Percentiles rank a stretch among this genome's conserved stretches.
Evolutionary conservation across 805 yeast genomes (phyloP).

Genomic region (Candida glaebosa): DNA sequence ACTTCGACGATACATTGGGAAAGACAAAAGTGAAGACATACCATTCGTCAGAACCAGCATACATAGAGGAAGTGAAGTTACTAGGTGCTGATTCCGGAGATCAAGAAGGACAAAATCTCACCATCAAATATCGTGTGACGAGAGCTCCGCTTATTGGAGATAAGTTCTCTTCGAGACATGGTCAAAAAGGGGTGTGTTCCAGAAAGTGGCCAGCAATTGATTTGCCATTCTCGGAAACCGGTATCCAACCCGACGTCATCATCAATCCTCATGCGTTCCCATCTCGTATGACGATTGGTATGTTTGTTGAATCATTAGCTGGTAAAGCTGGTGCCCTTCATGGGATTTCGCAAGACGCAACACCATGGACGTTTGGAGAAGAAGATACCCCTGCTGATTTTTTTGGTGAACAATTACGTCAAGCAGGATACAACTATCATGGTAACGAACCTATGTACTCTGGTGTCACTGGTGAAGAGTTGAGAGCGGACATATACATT

Average conservation of each 20-base stretch:
- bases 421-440: constrained; percentile 93
- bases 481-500: constrained; percentile 91
- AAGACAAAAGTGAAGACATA: constrained; percentile 89
- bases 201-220: constrained; percentile 97
- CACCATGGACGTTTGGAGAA: constrained; percentile 94
- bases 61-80: constrained; percentile 90
- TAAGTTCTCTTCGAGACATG: constrained; percentile 96
- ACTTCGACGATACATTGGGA: constrained; percentile 84
- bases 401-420: constrained; percentile 86
- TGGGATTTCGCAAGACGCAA: constrained; percentile 95
- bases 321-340: constrained; percentile 98
- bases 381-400: constrained; percentile 94
- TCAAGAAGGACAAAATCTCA: constrained; percentile 76
- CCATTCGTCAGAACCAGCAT: constrained; percentile 92
- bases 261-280: constrained; percentile 99
- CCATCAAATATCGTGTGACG: constrained; percentile 86
- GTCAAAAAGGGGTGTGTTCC: constrained; percentile 98
- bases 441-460: constrained; percentile 99
- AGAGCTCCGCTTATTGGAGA: constrained; percentile 96
- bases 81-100: constrained; percentile 77
- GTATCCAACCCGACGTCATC: constrained; percentile 96
- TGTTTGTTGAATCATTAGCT: constrained; percentile 98
- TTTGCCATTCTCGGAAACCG: constrained; percentile 95
- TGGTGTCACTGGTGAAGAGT: constrained; percentile 97
- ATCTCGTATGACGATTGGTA: constrained; percentile 99